phyloP scores from a whole-genome alignment of 352 stramenopile genomes.

The Pythium folliculosum region DNA sequence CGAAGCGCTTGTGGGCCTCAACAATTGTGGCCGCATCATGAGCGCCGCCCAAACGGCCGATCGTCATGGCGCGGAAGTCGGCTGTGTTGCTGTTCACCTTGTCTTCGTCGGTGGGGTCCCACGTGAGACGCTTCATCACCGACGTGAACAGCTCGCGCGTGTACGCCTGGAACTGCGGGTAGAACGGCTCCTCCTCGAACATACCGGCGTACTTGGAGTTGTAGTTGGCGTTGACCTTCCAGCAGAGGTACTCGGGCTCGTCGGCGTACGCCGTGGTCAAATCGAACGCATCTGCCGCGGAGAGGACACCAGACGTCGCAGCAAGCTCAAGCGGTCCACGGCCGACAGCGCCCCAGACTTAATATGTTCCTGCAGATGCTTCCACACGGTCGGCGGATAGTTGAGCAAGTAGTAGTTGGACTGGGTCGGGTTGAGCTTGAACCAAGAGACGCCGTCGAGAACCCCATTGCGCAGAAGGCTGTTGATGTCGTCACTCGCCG shows the following conservation, averaged over 20 bases:
- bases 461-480: constrained; percentile 63
- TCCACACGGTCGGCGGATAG: constrained; percentile 88
- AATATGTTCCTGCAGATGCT: constrained; percentile 65
- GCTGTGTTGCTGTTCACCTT: constrained; percentile 27
- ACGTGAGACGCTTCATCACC: constrained; percentile 58
- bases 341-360: constrained; percentile 55
- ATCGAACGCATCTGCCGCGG: constrained; percentile 53
- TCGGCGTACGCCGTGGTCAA: constrained; percentile 59
- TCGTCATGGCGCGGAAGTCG: constrained; percentile 66
- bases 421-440: constrained; percentile 96
- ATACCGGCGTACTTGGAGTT: constrained; percentile 30
- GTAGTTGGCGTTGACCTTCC: constrained; percentile 68
- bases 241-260: constrained; percentile 61
- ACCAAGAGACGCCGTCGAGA: constrained; percentile 65
- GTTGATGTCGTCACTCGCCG: constrained; percentile 83
- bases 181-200: constrained; percentile 57
- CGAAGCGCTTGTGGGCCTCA: constrained; percentile 59
- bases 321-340: constrained; percentile 90
- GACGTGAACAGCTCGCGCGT: constrained; percentile 51
- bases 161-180: constrained; percentile 53
- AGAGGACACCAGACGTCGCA: constrained; percentile 71
- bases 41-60: constrained; percentile 50
- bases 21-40: constrained; percentile 50
- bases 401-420: constrained; percentile 95
- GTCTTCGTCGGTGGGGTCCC: constrained; percentile 38